phyloP scores from a whole-genome alignment of 2,329 filamentous ascomycete species.

The Xylaria hypoxylon region DNA sequence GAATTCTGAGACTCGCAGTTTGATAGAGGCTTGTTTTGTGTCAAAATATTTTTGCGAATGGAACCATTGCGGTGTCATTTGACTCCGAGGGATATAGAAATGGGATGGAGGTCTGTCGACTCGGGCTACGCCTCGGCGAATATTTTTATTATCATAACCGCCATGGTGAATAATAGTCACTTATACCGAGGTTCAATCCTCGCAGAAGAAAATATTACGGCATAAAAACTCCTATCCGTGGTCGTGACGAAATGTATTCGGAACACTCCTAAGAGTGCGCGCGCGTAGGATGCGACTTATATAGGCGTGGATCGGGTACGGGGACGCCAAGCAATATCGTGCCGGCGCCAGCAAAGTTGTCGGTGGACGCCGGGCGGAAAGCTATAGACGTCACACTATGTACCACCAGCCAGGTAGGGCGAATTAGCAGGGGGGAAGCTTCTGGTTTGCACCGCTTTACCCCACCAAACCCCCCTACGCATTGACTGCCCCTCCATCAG shows the following conservation, averaged over 20 bases:
- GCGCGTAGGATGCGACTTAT: background rate
- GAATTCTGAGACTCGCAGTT: background rate
- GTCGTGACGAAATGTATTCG: conserved; percentile 35
- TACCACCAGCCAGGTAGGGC: conserved; percentile 2
- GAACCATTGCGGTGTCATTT: background rate
- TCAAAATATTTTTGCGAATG: conserved; percentile 12
- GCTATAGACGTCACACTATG: conserved; percentile 33
- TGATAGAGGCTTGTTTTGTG: conserved; percentile 22
- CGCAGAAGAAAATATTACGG: conserved; percentile 32
- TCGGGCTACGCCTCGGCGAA: background rate
- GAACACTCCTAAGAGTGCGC: conserved; percentile 8
- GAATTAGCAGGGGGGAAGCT: conserved; percentile 25
- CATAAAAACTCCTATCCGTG: conserved; percentile 3
- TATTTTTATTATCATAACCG: conserved; percentile 11
- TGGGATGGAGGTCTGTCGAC: conserved; percentile 21
- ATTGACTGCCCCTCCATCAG: conserved; percentile 43
- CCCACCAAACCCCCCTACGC: conserved; percentile 39
- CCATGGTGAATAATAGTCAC: conserved; percentile 10
- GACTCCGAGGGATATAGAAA: conserved; percentile 16
- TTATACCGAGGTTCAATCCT: conserved; percentile 27
- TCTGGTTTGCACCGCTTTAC: conserved; percentile 31
- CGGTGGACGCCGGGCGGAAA: conserved; percentile 26
- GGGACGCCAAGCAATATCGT: conserved; percentile 14
- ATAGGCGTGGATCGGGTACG: background rate
- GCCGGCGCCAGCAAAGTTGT: conserved; percentile 1